A percentile compares a stretch with the other conserved stretches of the same genome.
These are phyloP conservation scores for Solanum bukasovii DNA, from an alignment of 257 asterid species.

Conservation along the genomic window DNA sequence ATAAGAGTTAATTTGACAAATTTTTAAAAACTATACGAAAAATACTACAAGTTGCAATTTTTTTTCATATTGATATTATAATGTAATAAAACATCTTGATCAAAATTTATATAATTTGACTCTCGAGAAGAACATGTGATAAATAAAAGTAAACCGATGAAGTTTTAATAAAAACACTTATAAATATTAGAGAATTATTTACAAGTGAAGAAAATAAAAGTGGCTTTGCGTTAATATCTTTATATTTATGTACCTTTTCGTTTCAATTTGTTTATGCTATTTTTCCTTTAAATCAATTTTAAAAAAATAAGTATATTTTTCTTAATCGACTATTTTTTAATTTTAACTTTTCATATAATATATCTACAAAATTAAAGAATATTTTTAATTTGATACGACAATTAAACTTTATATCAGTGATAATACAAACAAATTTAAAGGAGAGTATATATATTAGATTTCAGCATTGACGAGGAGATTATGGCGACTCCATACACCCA, in stretches of 20 bases:
- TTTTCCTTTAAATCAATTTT: neutral
- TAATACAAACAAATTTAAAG: neutral
- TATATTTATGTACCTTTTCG: neutral
- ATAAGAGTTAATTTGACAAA: neutral
- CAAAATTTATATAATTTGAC: too few relatives aligned
- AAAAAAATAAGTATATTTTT: too few relatives aligned
- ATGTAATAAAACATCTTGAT: too few relatives aligned
- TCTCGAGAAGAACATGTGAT: neutral
- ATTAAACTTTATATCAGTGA: too few relatives aligned
- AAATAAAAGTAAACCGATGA: fast-evolving
- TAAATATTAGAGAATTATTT: neutral
- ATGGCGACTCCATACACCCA: slow-evolving; percentile 28
- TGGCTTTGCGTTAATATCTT: neutral
- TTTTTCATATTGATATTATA: too few relatives aligned
- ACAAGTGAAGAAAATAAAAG: neutral
- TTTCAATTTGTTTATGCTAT: too few relatives aligned
- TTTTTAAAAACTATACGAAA: neutral
- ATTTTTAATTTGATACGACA: too few relatives aligned
- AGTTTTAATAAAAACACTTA: neutral
- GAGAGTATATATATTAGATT: neutral
- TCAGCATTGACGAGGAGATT: neutral
- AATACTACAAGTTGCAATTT: too few relatives aligned
- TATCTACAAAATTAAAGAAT: neutral
- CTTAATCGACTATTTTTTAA: neutral
- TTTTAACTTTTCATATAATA: neutral